Percentiles rank a stretch among this genome's conserved stretches.
Evolutionary conservation across 2,329 filamentous ascomycete species (phyloP).

Genomic region (Gyromitra esculenta): DNA sequence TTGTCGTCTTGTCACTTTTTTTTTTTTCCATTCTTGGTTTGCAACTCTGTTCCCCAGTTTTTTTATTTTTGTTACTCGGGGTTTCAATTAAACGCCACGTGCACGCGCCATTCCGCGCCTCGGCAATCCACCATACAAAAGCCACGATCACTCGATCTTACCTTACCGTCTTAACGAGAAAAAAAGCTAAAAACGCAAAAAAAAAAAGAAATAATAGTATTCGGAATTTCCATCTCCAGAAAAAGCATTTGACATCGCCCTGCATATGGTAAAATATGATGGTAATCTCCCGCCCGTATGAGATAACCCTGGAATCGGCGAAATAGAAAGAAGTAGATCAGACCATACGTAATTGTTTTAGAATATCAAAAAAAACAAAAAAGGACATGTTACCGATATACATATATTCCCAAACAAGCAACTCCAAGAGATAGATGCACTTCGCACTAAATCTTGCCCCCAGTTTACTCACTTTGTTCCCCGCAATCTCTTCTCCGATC

Average conservation of each 20-base stretch:
- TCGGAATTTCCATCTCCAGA: neutral
- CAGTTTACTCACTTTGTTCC: neutral
- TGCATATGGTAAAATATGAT: neutral
- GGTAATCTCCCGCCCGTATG: neutral
- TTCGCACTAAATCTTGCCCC: neutral
- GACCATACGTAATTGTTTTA: neutral
- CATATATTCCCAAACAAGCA: neutral
- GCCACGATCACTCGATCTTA: no score
- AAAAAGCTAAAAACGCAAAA: no score
- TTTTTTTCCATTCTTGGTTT: no score
- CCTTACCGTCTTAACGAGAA: no score
- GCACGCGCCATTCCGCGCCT: no score
- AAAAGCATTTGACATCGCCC: neutral
- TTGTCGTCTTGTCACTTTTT: no score
- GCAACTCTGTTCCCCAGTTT: no score
- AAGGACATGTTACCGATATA: no score
- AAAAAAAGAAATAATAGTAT: neutral
- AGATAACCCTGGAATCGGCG: neutral
- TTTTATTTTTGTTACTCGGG: no score
- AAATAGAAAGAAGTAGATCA: neutral
- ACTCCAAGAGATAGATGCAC: neutral
- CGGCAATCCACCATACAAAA: no score
- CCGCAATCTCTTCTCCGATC: neutral
- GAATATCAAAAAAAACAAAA: neutral
- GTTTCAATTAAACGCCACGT: no score